A percentile compares a stretch with the other conserved stretches of the same genome.
Evolutionary conservation across 2,329 filamentous ascomycete species (phyloP).

Genomic region (Cercospora zeae-maydis): DNA sequence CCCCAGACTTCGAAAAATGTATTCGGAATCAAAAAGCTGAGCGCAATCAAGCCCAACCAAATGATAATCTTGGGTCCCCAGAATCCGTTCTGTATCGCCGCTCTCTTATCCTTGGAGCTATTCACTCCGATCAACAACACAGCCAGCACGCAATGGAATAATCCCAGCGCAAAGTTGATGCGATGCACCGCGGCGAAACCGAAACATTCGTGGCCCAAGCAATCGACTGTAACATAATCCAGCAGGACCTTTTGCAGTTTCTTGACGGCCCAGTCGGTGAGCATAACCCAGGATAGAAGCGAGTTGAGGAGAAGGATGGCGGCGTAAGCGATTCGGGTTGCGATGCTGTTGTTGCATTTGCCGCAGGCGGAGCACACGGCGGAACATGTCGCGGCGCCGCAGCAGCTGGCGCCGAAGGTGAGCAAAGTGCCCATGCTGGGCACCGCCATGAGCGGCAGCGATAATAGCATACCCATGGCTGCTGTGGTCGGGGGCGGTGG

Average conservation of each 20-base stretch:
- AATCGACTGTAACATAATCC: constrained; percentile 94
- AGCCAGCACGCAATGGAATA: constrained; percentile 87
- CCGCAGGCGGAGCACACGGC: constrained; percentile 94
- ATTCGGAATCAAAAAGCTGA: constrained; percentile 95
- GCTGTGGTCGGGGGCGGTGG: neutral
- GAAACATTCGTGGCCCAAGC: constrained; percentile 78
- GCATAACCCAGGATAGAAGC: constrained; percentile 97
- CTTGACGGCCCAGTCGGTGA: constrained; percentile 96
- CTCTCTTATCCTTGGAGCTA: constrained; percentile 81
- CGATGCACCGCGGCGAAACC: constrained; percentile 95
- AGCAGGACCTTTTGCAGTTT: constrained; percentile 89
- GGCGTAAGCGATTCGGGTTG: constrained; percentile 81
- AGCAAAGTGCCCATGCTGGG: constrained; percentile 80
- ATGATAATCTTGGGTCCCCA: constrained; percentile 94
- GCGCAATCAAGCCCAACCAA: constrained; percentile 80
- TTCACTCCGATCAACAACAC: constrained; percentile 80
- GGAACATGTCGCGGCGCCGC: constrained; percentile 88
- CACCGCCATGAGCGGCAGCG: constrained; percentile 81
- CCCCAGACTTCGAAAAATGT: constrained; percentile 93
- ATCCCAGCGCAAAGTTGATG: constrained; percentile 93
- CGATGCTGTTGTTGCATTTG: constrained; percentile 96
- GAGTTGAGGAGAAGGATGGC: constrained; percentile 94
- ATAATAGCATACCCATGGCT: constrained; percentile 85
- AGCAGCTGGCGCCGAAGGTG: constrained; percentile 83
- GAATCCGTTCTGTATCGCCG: constrained; percentile 92